Evolutionary conservation across 176 grass and related monocot species (phyloP).

Genomic region (Secale cereale): DNA sequence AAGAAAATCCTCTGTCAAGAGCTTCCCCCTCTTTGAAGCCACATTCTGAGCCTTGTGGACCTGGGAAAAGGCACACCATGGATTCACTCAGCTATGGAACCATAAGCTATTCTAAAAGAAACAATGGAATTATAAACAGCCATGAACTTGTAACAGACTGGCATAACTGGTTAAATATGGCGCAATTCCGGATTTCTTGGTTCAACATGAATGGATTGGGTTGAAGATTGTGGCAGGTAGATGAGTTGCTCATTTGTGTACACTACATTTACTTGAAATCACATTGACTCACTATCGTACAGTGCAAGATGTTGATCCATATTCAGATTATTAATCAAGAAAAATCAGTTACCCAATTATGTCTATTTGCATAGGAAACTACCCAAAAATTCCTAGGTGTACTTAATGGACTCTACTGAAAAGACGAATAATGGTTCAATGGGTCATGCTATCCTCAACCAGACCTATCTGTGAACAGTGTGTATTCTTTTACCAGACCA

Average conservation of each 20-base stretch:
- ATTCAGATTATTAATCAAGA: neutral
- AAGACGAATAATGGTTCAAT: neutral
- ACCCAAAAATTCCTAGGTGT: neutral
- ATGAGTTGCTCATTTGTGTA: neutral
- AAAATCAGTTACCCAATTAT: neutral
- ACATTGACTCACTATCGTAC: neutral
- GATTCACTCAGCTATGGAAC: slow-evolving; percentile 8
- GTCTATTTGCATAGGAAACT: neutral
- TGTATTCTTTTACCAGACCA: neutral
- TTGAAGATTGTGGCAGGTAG: neutral
- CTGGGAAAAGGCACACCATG: slow-evolving; percentile 37
- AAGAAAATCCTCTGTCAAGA: slow-evolving; percentile 94
- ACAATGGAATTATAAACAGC: neutral
- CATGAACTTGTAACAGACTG: neutral
- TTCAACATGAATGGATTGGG: neutral
- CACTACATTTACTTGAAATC: neutral
- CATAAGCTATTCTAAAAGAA: neutral
- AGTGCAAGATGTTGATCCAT: neutral
- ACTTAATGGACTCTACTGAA: neutral
- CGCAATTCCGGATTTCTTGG: neutral
- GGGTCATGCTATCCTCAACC: neutral
- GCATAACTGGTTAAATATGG: neutral
- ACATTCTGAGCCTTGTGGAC: slow-evolving; percentile 92
- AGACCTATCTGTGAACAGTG: neutral
- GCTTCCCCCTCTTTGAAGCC: slow-evolving; percentile 91